These are phyloP conservation scores for Moesziomyces sp. DNA, from an alignment of 1,284 basidiomycete genomes.

Conservation along the genomic window DNA sequence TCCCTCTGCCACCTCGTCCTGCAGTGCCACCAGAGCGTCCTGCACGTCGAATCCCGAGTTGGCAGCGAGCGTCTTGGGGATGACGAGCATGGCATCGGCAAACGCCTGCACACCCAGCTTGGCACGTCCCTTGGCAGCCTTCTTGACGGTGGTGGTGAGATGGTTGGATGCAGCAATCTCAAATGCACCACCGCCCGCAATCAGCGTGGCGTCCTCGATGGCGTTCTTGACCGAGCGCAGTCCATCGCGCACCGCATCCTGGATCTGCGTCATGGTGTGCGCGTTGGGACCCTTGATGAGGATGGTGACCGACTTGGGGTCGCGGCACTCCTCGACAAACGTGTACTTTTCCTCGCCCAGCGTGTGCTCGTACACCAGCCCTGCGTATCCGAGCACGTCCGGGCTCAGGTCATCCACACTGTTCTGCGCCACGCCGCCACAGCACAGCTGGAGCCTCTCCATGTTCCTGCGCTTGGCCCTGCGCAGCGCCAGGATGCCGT, in stretches of 20 bases:
- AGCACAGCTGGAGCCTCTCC: slow-evolving; percentile 74
- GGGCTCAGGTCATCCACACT: slow-evolving; percentile 95
- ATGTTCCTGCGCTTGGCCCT: slow-evolving; percentile 86
- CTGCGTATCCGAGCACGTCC: slow-evolving; percentile 93
- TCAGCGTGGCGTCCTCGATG: slow-evolving; percentile 85
- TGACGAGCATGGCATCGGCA: slow-evolving; percentile 88
- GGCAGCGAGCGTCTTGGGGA: slow-evolving; percentile 91
- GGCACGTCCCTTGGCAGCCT: slow-evolving; percentile 88
- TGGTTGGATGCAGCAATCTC: slow-evolving; percentile 92
- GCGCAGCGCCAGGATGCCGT: slow-evolving; percentile 92
- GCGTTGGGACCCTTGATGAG: slow-evolving; percentile 89
- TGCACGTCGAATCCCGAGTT: slow-evolving; percentile 99
- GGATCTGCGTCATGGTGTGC: slow-evolving; percentile 95
- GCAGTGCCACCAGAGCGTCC: slow-evolving; percentile 89
- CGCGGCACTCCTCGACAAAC: slow-evolving; percentile 95
- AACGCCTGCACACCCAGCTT: slow-evolving; percentile 99
- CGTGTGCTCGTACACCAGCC: slow-evolving; percentile 98
- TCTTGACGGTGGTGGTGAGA: slow-evolving; percentile 79
- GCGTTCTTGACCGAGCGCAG: slow-evolving; percentile 96
- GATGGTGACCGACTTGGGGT: slow-evolving; percentile 95
- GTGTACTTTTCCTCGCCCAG: slow-evolving; percentile 99
- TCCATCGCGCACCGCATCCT: slow-evolving; percentile 96
- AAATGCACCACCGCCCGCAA: slow-evolving; percentile 97
- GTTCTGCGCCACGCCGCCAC: slow-evolving; percentile 95
- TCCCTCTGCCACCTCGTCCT: slow-evolving; percentile 87